Base-by-base conservation (phyloP, 2,329 filamentous ascomycete genomes). In the Calonectria honghensis region DNA sequence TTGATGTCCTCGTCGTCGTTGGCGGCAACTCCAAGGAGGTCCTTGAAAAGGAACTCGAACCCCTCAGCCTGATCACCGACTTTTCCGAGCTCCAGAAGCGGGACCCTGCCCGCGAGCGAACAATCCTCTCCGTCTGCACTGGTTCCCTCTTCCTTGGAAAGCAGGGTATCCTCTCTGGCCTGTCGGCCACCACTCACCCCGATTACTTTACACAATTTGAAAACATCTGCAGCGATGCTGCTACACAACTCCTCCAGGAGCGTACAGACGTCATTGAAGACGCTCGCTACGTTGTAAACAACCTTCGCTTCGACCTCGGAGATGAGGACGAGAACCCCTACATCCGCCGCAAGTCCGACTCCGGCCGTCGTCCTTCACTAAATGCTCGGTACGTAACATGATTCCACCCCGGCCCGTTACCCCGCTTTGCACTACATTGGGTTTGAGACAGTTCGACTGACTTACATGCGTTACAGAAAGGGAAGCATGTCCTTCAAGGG, bases 261-360 rank as follows among this genome's bases (percentile, higher is more conserved):
- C 93, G 94, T 82, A 95, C 94, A 80, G 94, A 97, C 82, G 94
- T 97, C 77, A 90, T 96, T 82, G 94, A 97, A 82, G 93, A 95
- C 77, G 90, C 90, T 82, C 91, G 95, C 82, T 97, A 97, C 83
- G 95, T 97, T 27, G 95, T 97, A 84, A 97, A 97, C 89, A 97
- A 97, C 86, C 93, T 96, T 74, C 94, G 95, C 79, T 97, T 96
- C 84, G 95, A 97, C 80, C 88, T 97, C 79, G 93, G 94, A 75
- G 92, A 96, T 82, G 92, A 94, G 82, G 94, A 96, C 76, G 93
- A 96, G 85, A 96, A 95, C 85, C 94, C 94, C 39, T 96, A 96
- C 86, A 93, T 97, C 84, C 90, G 94, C 81, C 92, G 91, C 88
- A 94, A 94, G 89, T 91, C 92, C 73, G 93, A 94, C 79, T 88